Evolutionary conservation across 1,284 basidiomycete species (phyloP).

Genomic region (Irpex sp.): DNA sequence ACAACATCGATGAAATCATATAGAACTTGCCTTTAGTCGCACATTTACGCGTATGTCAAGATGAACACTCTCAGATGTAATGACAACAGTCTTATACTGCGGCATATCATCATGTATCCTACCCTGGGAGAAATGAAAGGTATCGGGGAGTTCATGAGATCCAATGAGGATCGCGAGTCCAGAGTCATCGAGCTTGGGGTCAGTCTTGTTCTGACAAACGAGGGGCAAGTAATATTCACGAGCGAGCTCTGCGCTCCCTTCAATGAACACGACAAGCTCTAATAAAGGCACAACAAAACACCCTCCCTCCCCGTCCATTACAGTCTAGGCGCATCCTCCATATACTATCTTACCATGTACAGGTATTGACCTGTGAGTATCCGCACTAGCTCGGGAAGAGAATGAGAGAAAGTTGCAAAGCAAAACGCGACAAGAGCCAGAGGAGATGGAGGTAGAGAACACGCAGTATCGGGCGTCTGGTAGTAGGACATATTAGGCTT

Average conservation of each 20-base stretch:
- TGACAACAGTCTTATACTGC: not conserved
- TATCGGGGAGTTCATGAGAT: not conserved
- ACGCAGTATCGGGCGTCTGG: not conserved
- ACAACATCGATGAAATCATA: not conserved
- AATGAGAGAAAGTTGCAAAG: not conserved
- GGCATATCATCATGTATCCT: not conserved
- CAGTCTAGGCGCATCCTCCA: not conserved
- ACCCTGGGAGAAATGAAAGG: not conserved
- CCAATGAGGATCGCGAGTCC: not conserved
- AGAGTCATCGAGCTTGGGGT: not conserved
- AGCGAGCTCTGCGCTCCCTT: not conserved
- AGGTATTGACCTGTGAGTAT: not conserved
- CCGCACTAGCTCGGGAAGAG: not conserved
- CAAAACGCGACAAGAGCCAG: not conserved
- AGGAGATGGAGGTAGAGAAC: conserved; percentile 4
- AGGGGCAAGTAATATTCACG: not conserved
- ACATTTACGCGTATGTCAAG: not conserved
- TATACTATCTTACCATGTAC: not conserved
- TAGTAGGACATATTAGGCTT: not conserved
- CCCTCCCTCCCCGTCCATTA: not conserved
- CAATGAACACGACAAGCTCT: not conserved
- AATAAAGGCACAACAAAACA: not conserved
- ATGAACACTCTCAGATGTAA: not conserved
- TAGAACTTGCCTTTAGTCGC: conserved; percentile 9
- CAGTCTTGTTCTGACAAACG: not conserved